Base-by-base conservation (phyloP, 2,329 filamentous ascomycete species). In the Colletotrichum acutatum region DNA sequence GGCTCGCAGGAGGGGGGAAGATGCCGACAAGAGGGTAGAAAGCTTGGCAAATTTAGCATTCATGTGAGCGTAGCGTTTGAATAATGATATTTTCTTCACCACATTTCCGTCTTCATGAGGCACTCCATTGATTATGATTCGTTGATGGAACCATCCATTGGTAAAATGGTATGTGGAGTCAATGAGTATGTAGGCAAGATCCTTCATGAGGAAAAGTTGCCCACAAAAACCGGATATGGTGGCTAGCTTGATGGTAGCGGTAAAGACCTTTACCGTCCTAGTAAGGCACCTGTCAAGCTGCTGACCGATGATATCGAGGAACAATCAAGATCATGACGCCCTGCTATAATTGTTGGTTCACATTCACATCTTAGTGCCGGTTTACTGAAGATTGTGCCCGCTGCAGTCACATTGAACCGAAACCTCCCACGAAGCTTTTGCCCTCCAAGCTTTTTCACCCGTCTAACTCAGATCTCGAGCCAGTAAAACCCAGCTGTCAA, bases 1-100 rank as follows among this genome's bases (percentile, higher is more conserved):
- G 82, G 58, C 83, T 84, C 80, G 26, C 16, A 16, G 22, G 30
- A 6, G 24, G 26, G 24, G 26, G 24, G 3, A 26, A 56, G 53
- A 56, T 26, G 24, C 24, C 26, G 24, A 28, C 53, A 3, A 56
- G 22, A 28, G 53, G 53, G 26, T 28, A 56, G 26, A 19, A 6
- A 9, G 12, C 5, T 49, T 49, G 42, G 42, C 42, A 14, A 2
- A 2, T 4, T 22, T 22, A 22, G 42, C 42, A 22, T 22, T n/a
- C 19, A 49, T 49, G 19, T 49, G 19, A 49, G 19, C 42, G 42
- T 49, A 22, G 42, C 42, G 42, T 49, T 49, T 49, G 7, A n/a
- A 11, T 49, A 8, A n/a, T 49, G 8, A 22, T 9, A 11, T 49
- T 49, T 49, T 22, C 7, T n/a, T 7, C 19, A n/a, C 8, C 19